These are phyloP conservation scores for Dictyostelium firmibasis DNA, from an alignment of 78 protist genomes.

Conservation along the genomic window DNA sequence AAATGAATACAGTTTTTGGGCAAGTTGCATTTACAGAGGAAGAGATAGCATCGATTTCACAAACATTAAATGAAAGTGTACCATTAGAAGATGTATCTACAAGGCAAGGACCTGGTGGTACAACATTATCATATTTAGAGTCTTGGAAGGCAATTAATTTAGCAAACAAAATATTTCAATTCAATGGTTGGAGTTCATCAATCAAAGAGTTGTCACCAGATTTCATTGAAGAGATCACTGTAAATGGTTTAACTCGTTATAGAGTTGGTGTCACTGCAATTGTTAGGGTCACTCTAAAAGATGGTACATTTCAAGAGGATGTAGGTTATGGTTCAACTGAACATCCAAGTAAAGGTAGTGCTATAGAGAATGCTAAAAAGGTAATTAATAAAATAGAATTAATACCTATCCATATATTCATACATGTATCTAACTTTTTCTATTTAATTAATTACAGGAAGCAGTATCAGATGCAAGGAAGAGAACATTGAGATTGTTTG, in stretches of 20 bases:
- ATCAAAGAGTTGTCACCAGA: constrained; percentile 66
- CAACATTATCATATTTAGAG: constrained; percentile 69
- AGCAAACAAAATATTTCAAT: constrained; percentile 86
- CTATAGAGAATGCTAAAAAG: constrained; percentile 88
- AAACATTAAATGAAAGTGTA: not conserved
- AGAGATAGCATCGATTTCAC: not conserved
- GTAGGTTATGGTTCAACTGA: constrained; percentile 83
- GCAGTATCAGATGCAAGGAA: constrained; percentile 90
- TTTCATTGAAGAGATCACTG: constrained; percentile 43
- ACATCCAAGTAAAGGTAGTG: constrained; percentile 61
- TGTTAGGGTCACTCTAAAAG: constrained; percentile 75
- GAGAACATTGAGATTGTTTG: constrained; percentile 86
- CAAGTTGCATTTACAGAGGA: constrained; percentile 9
- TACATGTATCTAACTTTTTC: not conserved
- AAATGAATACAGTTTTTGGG: constrained; percentile 40
- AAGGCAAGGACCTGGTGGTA: constrained; percentile 15
- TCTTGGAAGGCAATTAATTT: constrained; percentile 83
- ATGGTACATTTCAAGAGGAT: constrained; percentile 90
- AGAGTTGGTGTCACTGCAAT: constrained; percentile 47
- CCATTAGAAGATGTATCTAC: constrained; percentile 11
- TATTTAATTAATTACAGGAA: constrained; percentile 22
- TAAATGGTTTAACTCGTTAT: not conserved
- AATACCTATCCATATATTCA: not conserved
- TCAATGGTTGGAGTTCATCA: constrained; percentile 86
- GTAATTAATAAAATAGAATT: not conserved